Evolutionary conservation across 192 early-diverging fungal genomes (phyloP).

Genomic region (Hyaloraphidium curvatum): DNA sequence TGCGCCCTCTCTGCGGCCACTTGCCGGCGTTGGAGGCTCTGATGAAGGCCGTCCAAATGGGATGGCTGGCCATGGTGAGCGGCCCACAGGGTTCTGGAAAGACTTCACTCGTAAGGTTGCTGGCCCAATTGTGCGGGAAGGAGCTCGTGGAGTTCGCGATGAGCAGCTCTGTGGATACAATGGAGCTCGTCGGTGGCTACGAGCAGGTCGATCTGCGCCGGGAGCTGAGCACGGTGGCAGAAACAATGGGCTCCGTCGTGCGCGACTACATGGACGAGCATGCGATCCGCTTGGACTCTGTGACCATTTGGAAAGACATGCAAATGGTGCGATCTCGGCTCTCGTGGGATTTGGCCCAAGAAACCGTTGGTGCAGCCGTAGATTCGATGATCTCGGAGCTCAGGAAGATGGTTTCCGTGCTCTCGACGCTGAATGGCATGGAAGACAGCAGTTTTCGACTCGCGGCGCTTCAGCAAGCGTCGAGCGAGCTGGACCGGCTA

Average conservation of each 20-base stretch:
- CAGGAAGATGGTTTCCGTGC: too few species aligned
- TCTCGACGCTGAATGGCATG: neutral
- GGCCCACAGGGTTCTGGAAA: constrained; percentile 75
- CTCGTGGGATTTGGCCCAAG: too few species aligned
- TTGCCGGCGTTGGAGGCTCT: constrained; percentile 41
- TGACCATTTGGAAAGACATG: neutral
- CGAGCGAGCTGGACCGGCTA: neutral
- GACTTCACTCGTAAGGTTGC: constrained; percentile 61
- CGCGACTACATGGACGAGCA: neutral
- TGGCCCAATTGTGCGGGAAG: constrained; percentile 67
- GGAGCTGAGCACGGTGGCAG: constrained; percentile 32
- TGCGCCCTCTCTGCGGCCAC: too few species aligned
- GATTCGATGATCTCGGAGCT: too few species aligned
- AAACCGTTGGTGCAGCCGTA: too few species aligned
- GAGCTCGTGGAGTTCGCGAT: constrained; percentile 80
- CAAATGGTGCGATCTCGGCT: too few species aligned
- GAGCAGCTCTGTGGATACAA: constrained; percentile 84
- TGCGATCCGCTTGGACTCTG: neutral
- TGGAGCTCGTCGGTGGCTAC: constrained; percentile 91
- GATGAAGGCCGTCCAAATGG: constrained; percentile 70
- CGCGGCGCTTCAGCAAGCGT: neutral
- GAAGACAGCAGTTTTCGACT: neutral
- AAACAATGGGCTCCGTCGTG: constrained; percentile 21
- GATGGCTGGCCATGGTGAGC: constrained; percentile 79
- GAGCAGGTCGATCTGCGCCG: constrained; percentile 82